Evolutionary conservation across 345 rosid species (phyloP).

Genomic region (Aquilaria yunnanensis): DNA sequence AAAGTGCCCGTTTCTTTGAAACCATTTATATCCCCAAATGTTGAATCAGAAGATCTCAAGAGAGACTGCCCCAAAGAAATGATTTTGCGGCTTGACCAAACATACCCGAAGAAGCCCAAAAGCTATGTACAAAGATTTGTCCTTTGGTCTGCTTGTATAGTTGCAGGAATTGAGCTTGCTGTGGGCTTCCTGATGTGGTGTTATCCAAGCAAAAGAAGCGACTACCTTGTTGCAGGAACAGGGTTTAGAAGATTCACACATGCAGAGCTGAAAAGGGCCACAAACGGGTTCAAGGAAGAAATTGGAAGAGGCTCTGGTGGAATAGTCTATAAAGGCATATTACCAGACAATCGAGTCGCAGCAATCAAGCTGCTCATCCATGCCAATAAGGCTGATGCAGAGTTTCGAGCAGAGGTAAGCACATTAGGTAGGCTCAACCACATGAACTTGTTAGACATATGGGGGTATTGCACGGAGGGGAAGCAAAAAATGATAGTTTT

Average conservation of each 20-base stretch:
- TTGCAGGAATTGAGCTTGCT: slow-evolving; percentile 29
- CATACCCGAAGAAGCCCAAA: slow-evolving; percentile 6
- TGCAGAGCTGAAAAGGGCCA: slow-evolving; percentile 17
- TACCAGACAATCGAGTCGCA: not conserved
- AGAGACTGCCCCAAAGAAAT: not conserved
- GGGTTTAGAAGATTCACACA: slow-evolving; percentile 30
- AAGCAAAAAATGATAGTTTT: slow-evolving; percentile 38
- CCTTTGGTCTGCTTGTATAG: slow-evolving; percentile 23
- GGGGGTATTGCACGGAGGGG: slow-evolving; percentile 44
- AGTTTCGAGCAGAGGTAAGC: slow-evolving; percentile 47
- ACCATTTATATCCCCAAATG: not conserved
- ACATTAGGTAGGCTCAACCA: slow-evolving; percentile 48
- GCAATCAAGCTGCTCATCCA: slow-evolving; percentile 26
- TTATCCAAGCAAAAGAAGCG: slow-evolving; percentile 14
- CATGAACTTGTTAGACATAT: slow-evolving; percentile 47
- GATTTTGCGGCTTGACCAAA: not conserved
- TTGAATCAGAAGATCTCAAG: not conserved
- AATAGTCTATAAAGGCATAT: slow-evolving; percentile 23
- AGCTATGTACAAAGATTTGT: not conserved
- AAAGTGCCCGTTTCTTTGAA: slow-evolving; percentile 5
- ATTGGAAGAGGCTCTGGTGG: slow-evolving; percentile 32
- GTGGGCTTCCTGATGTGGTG: slow-evolving; percentile 13
- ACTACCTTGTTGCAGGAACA: slow-evolving; percentile 14
- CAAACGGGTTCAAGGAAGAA: slow-evolving; percentile 23
- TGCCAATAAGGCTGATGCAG: slow-evolving; percentile 35